Conservation (phyloP, 2,329 filamentous ascomycete species). For the Rhynchosporium graminicola region DNA sequence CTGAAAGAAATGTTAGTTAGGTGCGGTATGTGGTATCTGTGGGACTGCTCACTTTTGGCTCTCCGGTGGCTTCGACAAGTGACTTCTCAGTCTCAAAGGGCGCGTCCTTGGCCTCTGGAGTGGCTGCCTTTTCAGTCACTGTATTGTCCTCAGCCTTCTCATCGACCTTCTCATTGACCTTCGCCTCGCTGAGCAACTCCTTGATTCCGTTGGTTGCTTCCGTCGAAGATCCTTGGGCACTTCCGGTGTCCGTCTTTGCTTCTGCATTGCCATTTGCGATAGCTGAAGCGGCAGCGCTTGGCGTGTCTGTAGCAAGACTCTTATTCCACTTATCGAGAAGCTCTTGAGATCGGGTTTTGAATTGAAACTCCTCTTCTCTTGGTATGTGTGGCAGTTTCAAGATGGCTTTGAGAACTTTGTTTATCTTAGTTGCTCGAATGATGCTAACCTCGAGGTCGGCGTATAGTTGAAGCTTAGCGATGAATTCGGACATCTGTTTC, state of each 20-base stretch:
- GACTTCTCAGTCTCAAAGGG: conserved; percentile 35
- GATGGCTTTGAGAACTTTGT: conserved; percentile 96
- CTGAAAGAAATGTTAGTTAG: not conserved
- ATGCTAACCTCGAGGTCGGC: conserved; percentile 84
- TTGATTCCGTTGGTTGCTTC: conserved; percentile 39
- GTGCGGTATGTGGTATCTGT: no score
- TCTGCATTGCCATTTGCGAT: conserved; percentile 42
- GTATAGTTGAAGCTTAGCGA: conserved; percentile 79
- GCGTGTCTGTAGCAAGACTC: conserved; percentile 64
- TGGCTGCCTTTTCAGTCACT: conserved; percentile 38
- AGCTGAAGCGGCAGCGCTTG: conserved; percentile 50
- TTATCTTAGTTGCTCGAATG: conserved; percentile 91
- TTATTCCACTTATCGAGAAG: conserved; percentile 90
- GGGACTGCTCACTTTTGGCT: conserved; percentile 31
- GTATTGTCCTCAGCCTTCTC: conserved; percentile 43
- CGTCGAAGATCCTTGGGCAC: conserved; percentile 32
- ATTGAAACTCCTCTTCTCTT: conserved; percentile 83
- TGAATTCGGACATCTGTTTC: conserved; percentile 73
- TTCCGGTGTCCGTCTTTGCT: conserved; percentile 43
- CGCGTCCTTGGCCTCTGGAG: conserved; percentile 2
- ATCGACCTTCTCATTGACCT: conserved; percentile 45
- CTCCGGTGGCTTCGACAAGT: conserved; percentile 22
- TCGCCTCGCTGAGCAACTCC: conserved; percentile 40
- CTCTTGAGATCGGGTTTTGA: conserved; percentile 79
- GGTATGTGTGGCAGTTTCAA: conserved; percentile 81